phyloP scores from a whole-genome alignment of 2,329 filamentous ascomycete species.

The Sporothrix humicola region DNA sequence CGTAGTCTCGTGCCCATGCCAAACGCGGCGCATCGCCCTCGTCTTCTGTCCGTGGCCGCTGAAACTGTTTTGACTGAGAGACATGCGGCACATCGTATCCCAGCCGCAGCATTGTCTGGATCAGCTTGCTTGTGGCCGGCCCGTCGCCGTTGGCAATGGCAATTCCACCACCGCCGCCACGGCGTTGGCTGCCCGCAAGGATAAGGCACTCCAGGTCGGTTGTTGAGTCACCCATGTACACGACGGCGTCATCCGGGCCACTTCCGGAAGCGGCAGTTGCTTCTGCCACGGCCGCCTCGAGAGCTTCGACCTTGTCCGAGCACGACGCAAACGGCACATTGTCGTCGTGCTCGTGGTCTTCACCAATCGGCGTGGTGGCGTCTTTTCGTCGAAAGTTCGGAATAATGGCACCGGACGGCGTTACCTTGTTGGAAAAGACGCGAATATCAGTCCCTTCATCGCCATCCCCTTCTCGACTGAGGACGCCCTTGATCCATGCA shows the following conservation, averaged over 20 bases:
- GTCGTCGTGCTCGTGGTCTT: constrained; percentile 35
- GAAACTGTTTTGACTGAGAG: constrained; percentile 33
- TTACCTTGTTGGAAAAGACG: constrained; percentile 54
- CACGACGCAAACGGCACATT: constrained; percentile 47
- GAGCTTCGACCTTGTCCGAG: constrained; percentile 53
- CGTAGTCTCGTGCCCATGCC: constrained; percentile 53
- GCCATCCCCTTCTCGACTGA: constrained; percentile 40
- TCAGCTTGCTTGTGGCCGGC: constrained; percentile 41
- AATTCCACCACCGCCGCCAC: constrained; percentile 49
- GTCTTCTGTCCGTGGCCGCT: neutral
- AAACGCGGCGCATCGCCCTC: constrained; percentile 38
- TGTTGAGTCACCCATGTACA: constrained; percentile 65
- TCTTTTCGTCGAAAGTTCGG: constrained; percentile 46
- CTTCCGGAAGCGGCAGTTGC: constrained; percentile 3
- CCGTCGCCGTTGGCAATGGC: constrained; percentile 49
- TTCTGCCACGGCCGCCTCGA: constrained; percentile 44
- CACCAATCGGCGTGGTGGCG: constrained; percentile 33
- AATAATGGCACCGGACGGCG: constrained; percentile 48
- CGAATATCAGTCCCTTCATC: constrained; percentile 37
- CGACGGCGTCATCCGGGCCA: constrained; percentile 23
- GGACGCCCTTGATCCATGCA: constrained; percentile 41
- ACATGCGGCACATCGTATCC: constrained; percentile 50
- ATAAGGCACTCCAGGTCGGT: constrained; percentile 63
- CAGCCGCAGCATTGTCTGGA: constrained; percentile 48
- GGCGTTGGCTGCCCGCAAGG: neutral